Evolutionary conservation across 768 basidiomycete genomes (phyloP), one percentile per base, ranked within the genome.

Genomic region (Russula olivacea): DNA sequence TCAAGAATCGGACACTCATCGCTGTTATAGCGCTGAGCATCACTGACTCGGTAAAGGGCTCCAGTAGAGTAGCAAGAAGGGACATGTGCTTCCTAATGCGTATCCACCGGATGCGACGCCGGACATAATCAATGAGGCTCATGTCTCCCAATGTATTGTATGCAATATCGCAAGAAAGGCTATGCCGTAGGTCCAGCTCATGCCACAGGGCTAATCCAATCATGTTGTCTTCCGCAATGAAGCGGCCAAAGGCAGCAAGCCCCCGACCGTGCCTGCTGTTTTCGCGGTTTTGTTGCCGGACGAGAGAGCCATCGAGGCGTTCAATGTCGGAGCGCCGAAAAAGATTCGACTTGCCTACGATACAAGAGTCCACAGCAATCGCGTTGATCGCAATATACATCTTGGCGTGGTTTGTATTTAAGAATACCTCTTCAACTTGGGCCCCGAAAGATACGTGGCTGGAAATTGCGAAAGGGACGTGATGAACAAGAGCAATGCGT

Each of bases 141-240:
- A 99, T 94, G 67, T 86, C 85, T 21, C 93, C 95, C 49, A 98
- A 84, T 10, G 87, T 85, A 70, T 98, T 97, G 50, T 85, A 82
- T 1, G 89, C 95, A 58, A 96, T 85, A 71, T 98, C 96, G 71
- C 85, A 88, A 0, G 93, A 95, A 63, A 98, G 80, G 61, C 92
- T 88, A 71, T 99, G 97, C 51, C 90, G 82, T 40, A 93, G 78
- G 40, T 84, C 87, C 3, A 98, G 80, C 72, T 98, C 92, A 72
- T 98, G 92, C 97, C 94, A 98, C 14, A 99, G 77, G 1, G 91
- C 84, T 52, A 84, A 79, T 19, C 87, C 97, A 61, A 99, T 96
- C 91, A 92, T 96, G 76, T 98, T 98, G 76, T 99, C 97, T 74
- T 99, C 97, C 0, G 97, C 96, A 48, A 98, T 81, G 75, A 88